A percentile compares a stretch with the other conserved stretches of the same genome.
Evolutionary conservation across 2,329 filamentous ascomycete species (phyloP).

Genomic region (Fusarium sp.): DNA sequence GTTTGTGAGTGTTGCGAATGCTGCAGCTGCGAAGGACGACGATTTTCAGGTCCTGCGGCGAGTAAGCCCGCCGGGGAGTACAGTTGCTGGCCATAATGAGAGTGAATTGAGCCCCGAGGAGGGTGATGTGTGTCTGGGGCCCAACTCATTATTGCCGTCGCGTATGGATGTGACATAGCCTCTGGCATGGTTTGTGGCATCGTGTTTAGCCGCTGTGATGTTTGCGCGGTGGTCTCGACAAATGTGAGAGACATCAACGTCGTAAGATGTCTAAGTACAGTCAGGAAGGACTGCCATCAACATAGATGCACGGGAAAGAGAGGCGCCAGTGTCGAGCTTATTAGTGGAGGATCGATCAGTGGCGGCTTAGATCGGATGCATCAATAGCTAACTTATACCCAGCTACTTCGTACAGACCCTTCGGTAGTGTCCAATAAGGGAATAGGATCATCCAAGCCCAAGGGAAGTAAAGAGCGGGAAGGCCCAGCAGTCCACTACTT

Average conservation of each 20-base stretch:
- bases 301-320: slow-evolving; percentile 26
- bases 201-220: slow-evolving; percentile 27
- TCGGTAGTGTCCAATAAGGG: slow-evolving; percentile 34
- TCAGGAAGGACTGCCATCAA: slow-evolving; percentile 24
- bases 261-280: slow-evolving; percentile 21
- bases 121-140: slow-evolving; percentile 35
- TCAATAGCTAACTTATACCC: slow-evolving; percentile 45
- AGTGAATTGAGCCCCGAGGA: slow-evolving; percentile 38
- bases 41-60: slow-evolving; percentile 30
- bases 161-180: slow-evolving; percentile 44
- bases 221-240: slow-evolving; percentile 33
- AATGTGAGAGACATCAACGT: slow-evolving; percentile 41
- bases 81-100: slow-evolving; percentile 45
- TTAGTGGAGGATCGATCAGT: slow-evolving; percentile 28
- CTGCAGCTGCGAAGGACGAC: slow-evolving; percentile 27
- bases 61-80: slow-evolving; percentile 46
- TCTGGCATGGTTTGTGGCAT: slow-evolving; percentile 46
- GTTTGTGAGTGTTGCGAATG: slow-evolving; percentile 18
- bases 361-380: slow-evolving; percentile 41
- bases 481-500: slow-evolving; percentile 40
- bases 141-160: slow-evolving; percentile 35
- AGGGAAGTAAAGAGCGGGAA: slow-evolving; percentile 36
- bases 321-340: slow-evolving; percentile 29
- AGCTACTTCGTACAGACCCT: slow-evolving; percentile 27
- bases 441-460: slow-evolving; percentile 32